A percentile compares a stretch with the other conserved stretches of the same genome.
phyloP scores from a whole-genome alignment of 2,329 filamentous ascomycete species.

The Exophiala viscosa region DNA sequence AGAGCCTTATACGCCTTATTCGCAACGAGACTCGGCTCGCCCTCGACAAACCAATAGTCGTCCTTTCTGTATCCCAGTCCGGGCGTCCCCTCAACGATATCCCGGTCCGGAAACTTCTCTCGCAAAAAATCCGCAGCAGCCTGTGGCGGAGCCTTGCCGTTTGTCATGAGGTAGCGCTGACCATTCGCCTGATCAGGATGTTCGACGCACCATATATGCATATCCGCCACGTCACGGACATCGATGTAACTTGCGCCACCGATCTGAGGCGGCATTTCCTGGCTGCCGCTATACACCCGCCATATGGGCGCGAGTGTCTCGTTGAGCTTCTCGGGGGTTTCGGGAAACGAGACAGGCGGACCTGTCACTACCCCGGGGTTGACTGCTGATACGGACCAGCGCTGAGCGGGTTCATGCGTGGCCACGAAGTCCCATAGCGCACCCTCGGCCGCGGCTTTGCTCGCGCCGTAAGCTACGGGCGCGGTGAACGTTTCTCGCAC shows the following conservation, averaged over 20 bases:
- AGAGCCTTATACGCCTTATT: constrained; percentile 23
- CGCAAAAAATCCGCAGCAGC: constrained; percentile 27
- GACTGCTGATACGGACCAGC: constrained; percentile 22
- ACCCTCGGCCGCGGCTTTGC: constrained; percentile 26
- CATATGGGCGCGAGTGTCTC: constrained; percentile 27
- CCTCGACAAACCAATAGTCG: constrained; percentile 19
- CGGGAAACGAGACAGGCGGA: constrained; percentile 26
- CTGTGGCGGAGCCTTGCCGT: constrained; percentile 29
- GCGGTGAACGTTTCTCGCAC: constrained; percentile 27
- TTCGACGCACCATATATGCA: constrained; percentile 27
- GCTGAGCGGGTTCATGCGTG: constrained; percentile 5
- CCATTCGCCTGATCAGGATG: constrained; percentile 23
- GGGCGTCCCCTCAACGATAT: constrained; percentile 23
- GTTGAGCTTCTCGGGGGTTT: constrained; percentile 23
- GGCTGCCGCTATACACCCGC: constrained; percentile 23
- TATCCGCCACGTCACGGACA: constrained; percentile 28
- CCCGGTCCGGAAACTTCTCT: constrained; percentile 17
- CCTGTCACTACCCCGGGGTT: constrained; percentile 29
- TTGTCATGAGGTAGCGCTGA: constrained; percentile 23
- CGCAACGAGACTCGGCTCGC: constrained; percentile 15
- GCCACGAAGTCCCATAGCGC: constrained; percentile 25
- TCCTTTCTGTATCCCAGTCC: constrained; percentile 19
- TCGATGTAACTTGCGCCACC: constrained; percentile 27
- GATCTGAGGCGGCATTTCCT: constrained; percentile 23
- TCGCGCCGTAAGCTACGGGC: constrained; percentile 26